Conservation (phyloP, 306 rosid species). For the Lathyrus tuberosus region DNA sequence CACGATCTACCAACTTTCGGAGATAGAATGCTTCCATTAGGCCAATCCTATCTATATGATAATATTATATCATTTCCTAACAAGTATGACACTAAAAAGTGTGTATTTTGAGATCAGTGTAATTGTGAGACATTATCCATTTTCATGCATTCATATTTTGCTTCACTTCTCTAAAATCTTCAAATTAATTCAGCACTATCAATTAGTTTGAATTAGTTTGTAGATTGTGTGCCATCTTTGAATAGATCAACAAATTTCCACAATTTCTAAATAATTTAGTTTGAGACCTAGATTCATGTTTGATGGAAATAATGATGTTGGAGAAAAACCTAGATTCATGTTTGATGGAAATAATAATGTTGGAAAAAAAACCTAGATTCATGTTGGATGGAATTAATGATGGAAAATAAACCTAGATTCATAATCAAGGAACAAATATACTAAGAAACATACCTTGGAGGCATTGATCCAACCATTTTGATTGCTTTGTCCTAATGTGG, state of each 20-base stretch:
- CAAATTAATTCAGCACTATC: neutral
- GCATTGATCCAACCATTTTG: constrained; percentile 94
- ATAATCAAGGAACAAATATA: neutral
- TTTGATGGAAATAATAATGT: constrained; percentile 1
- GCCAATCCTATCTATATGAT: neutral
- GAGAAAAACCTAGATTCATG: constrained; percentile 14
- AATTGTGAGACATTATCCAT: neutral
- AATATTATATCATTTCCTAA: neutral
- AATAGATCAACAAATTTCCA: constrained; percentile 20
- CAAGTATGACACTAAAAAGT: neutral
- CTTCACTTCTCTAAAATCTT: neutral
- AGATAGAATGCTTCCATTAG: neutral
- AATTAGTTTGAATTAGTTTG: neutral
- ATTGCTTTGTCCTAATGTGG: constrained; percentile 94
- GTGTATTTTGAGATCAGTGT: neutral
- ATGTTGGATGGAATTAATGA: neutral
- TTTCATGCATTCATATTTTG: neutral
- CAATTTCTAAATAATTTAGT: constrained; percentile 4
- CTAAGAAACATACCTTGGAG: constrained; percentile 63
- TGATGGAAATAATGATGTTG: constrained; percentile 5
- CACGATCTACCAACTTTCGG: neutral
- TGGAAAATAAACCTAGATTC: neutral
- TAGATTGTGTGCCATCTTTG: constrained; percentile 4
- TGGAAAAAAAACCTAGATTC: constrained; percentile 16
- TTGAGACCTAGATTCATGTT: neutral